Percentiles rank a stretch among this genome's conserved stretches.
phyloP scores from a whole-genome alignment of 2,329 filamentous ascomycete genomes.

The Alternaria tenuissima region DNA sequence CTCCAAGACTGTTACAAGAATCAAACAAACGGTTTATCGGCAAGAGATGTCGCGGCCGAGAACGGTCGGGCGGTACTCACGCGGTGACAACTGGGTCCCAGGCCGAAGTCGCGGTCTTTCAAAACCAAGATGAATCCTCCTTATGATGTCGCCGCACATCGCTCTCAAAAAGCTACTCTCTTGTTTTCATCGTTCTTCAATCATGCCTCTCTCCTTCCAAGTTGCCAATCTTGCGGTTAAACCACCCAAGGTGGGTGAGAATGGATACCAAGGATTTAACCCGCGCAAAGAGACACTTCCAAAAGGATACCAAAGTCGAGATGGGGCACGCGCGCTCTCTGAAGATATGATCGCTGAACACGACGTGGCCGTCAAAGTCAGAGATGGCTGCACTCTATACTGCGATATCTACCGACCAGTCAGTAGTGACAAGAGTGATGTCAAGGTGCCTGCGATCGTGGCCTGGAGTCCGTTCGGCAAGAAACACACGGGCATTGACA shows the following conservation, averaged over 20 bases:
- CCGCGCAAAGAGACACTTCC: slow-evolving; percentile 16
- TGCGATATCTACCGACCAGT: slow-evolving; percentile 28
- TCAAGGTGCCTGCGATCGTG: slow-evolving; percentile 53
- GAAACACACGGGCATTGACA: slow-evolving; percentile 17
- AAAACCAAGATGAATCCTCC: slow-evolving; percentile 3
- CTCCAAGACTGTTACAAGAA: not conserved
- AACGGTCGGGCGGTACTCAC: slow-evolving; percentile 5
- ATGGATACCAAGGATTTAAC: slow-evolving; percentile 19
- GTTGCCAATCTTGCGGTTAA: slow-evolving; percentile 17
- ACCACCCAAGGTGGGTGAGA: slow-evolving; percentile 17
- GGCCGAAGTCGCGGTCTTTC: not conserved
- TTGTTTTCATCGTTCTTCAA: not conserved
- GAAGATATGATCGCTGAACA: slow-evolving; percentile 16
- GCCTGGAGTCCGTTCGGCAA: slow-evolving; percentile 58
- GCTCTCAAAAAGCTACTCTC: not conserved
- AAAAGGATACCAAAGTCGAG: slow-evolving; percentile 13
- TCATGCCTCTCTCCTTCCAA: slow-evolving; percentile 17
- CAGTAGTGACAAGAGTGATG: slow-evolving; percentile 13
- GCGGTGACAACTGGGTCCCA: not conserved
- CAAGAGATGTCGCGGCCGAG: slow-evolving; percentile 10
- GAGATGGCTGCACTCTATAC: slow-evolving; percentile 18
- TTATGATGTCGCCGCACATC: not conserved
- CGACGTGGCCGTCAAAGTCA: slow-evolving; percentile 17
- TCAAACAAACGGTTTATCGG: not conserved
- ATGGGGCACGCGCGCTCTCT: slow-evolving; percentile 10